Evolutionary conservation across 352 stramenopile species (phyloP).

Genomic region (Hyaloperonospora arabidopsidis): DNA sequence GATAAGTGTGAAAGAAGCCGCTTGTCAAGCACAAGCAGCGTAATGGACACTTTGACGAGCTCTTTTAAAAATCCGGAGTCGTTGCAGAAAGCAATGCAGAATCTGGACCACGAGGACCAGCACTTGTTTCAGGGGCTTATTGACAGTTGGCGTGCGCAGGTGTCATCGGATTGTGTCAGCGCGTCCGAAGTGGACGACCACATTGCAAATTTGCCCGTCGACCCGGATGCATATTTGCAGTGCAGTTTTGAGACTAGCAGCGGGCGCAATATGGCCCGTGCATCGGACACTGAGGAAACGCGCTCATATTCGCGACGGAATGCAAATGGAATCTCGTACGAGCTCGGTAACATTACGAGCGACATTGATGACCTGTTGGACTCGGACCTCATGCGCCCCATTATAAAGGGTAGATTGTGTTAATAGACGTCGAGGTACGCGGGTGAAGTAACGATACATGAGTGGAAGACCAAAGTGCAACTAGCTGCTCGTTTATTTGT

Average conservation of each 20-base stretch:
- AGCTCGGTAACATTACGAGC: constrained; percentile 34
- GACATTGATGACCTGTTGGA: constrained; percentile 46
- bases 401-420: constrained; percentile 55
- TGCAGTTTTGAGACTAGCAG: constrained; percentile 29
- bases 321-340: constrained; percentile 33
- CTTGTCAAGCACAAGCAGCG: constrained; percentile 18
- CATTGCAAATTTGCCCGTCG: constrained; percentile 36
- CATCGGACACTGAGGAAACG: constrained; percentile 28
- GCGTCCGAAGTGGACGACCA: constrained; percentile 17
- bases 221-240: constrained; percentile 30
- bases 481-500: too few species aligned
- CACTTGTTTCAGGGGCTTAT: constrained; percentile 65
- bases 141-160: constrained; percentile 37
- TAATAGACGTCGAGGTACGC: constrained; percentile 3
- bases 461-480: too few species aligned
- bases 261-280: constrained; percentile 34
- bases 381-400: constrained; percentile 52
- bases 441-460: too few species aligned
- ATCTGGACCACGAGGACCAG: constrained; percentile 51
- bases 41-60: constrained; percentile 42
- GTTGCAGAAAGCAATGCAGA: constrained; percentile 47
- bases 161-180: constrained; percentile 11
- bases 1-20: constrained; percentile 23
- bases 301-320: constrained; percentile 26
- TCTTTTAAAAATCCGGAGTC: constrained; percentile 52